Evolutionary conservation across 2,329 filamentous ascomycete species (phyloP), one percentile per base, ranked within the genome.

Genomic region (Aspergillus pseudonomiae): DNA sequence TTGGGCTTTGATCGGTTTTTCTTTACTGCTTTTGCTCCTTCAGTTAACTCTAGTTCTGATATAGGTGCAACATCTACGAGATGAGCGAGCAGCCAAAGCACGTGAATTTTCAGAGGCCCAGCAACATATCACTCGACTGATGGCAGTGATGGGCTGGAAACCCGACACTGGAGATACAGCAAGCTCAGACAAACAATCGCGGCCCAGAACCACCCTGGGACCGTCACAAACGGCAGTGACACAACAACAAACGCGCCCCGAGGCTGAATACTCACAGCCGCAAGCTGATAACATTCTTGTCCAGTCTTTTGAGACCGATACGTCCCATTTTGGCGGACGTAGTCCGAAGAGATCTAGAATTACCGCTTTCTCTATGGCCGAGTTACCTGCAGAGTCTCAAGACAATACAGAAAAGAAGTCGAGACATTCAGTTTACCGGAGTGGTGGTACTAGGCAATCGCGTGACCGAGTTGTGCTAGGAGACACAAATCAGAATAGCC

Each of bases 51-150:
- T 52, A 12, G 41, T 12, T 10, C 26, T 16, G 48, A 4, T 45
- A 24, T 26, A 79, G 77, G 64, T 78, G 14, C 75, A 77, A 67
- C 71, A 71, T 30, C 66, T 78, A 43, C 74, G 73, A 16, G 72
- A 76, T 43, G 75, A 78, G 57, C 71, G 76, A 45, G 71, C 75
- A 24, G 68, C 73, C 11, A 79, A 79, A 64, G 75, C 76, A 24
- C 73, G 75, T 11, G 77, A 79, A 60, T 78, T 79, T 41, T 76
- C 74, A 1, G 76, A 78, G 61, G 77, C 77, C 1, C 77, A 78
- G 58, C 74, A 79, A 59, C 75, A 79, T 53, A 79, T 78, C 26
- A 68, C 73, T 16, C 72, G 75, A 14, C 62, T 79, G 5, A 79
- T 79, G 77, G 69, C 67, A 19, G 75, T 79, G 1, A 79, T 78